phyloP scores from a whole-genome alignment of 306 rosid genomes.

The Glycine tomentella region DNA sequence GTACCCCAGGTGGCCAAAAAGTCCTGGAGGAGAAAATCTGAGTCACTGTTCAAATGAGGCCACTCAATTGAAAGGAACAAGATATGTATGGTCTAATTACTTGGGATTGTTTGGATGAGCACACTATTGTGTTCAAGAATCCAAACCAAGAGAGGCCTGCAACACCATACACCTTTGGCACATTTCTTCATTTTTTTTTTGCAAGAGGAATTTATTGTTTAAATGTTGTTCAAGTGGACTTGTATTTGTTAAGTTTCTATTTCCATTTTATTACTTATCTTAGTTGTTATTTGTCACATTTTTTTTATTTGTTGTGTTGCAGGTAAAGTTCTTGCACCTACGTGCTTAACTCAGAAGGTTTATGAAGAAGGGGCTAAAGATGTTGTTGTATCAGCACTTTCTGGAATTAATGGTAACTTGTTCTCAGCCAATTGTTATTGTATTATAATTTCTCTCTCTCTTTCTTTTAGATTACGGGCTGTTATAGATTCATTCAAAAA shows the following conservation, averaged over 20 bases:
- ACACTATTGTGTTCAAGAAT: constrained; percentile 72
- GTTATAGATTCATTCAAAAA: constrained; percentile 5
- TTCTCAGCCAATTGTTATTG: not conserved
- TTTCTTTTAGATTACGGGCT: not conserved
- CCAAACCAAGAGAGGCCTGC: constrained; percentile 79
- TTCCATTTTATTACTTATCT: not conserved
- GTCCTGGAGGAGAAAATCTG: constrained; percentile 69
- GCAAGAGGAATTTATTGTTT: constrained; percentile 19
- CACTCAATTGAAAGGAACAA: constrained; percentile 79
- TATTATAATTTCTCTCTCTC: not conserved
- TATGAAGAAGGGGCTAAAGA: constrained; percentile 58
- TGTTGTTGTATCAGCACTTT: constrained; percentile 54
- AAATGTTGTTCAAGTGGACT: not conserved
- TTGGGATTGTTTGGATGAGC: constrained; percentile 75
- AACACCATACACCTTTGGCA: constrained; percentile 67
- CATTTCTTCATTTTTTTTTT: too few species aligned
- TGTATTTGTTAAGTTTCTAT: constrained; percentile 9
- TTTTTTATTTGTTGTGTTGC: not conserved
- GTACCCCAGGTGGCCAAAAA: constrained; percentile 77
- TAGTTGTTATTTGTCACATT: not conserved
- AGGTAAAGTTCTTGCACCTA: constrained; percentile 53
- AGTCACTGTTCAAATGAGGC: constrained; percentile 90
- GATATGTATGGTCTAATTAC: constrained; percentile 83
- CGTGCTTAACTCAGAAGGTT: constrained; percentile 52
- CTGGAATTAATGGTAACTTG: constrained; percentile 55